Evolutionary conservation across 2,329 filamentous ascomycete species (phyloP).

Genomic region (Arthrobotrys conoides): DNA sequence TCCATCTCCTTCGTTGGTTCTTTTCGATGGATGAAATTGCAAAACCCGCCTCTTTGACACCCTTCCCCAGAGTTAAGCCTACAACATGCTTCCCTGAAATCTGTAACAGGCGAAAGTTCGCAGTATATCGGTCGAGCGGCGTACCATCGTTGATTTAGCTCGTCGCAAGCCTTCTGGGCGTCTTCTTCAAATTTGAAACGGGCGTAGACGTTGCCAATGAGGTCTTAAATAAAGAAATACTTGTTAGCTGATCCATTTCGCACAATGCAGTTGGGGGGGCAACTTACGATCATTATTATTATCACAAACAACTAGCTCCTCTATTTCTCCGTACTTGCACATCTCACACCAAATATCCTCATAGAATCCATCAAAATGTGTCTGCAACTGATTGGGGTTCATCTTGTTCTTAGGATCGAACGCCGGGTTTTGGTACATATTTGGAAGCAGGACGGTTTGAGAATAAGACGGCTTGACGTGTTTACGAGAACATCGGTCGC

Average conservation of each 20-base stretch:
- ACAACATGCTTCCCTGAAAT: conserved; percentile 98
- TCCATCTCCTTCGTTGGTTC: conserved; percentile 92
- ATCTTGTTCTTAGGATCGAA: conserved; percentile 98
- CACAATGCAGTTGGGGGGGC: neutral
- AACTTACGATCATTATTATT: conserved; percentile 96
- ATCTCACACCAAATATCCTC: conserved; percentile 99
- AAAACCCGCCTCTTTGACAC: conserved; percentile 95
- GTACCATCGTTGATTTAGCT: conserved; percentile 95
- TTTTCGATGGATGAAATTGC: conserved; percentile 99
- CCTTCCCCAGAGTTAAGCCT: conserved; percentile 94
- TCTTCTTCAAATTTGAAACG: conserved; percentile 99
- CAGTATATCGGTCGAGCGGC: conserved; percentile 97
- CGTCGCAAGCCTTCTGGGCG: conserved; percentile 92
- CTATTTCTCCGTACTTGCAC: conserved; percentile 97
- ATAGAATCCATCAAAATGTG: conserved; percentile 99
- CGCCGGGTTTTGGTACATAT: conserved; percentile 98
- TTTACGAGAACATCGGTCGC: conserved; percentile 97
- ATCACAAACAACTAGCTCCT: conserved; percentile 98
- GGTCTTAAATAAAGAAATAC: conserved; percentile 71
- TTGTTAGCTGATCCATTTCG: conserved; percentile 7
- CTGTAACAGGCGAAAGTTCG: conserved; percentile 95
- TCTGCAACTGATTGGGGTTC: conserved; percentile 95
- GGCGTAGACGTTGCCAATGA: conserved; percentile 99
- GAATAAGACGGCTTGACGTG: conserved; percentile 99
- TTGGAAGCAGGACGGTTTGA: conserved; percentile 97